Evolutionary conservation across 495 filamentous ascomycete genomes (phyloP).

Genomic region (Physcia stellaris): DNA sequence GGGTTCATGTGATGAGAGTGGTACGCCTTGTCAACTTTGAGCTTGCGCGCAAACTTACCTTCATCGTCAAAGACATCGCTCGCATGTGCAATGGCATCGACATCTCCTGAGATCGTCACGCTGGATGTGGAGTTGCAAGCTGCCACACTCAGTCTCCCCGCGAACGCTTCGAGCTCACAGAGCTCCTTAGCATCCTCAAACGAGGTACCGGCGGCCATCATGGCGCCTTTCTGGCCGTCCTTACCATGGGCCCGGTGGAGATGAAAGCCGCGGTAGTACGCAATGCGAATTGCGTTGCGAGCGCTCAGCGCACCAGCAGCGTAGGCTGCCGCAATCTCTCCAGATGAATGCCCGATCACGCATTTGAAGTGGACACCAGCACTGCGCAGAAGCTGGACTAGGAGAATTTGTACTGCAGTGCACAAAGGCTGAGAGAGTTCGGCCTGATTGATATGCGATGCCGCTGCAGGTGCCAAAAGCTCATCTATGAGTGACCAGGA

Average conservation of each 20-base stretch:
- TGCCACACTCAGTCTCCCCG: constrained; percentile 19
- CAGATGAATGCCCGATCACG: constrained; percentile 48
- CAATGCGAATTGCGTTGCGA: constrained; percentile 21
- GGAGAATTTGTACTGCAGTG: constrained; percentile 26
- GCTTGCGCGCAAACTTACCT: constrained; percentile 22
- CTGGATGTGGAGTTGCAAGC: constrained; percentile 23
- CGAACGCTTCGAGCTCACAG: constrained; percentile 20
- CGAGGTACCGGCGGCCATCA: constrained; percentile 22
- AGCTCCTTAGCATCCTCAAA: constrained; percentile 33
- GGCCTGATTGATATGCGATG: constrained; percentile 8
- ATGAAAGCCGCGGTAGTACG: constrained; percentile 25
- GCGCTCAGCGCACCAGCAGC: constrained; percentile 35
- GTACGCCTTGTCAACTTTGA: constrained; percentile 41
- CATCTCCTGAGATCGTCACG: constrained; percentile 27
- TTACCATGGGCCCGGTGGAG: neutral
- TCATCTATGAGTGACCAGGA: constrained; percentile 14
- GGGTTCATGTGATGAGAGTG: constrained; percentile 45
- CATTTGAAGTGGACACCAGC: constrained; percentile 37
- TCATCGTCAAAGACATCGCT: constrained; percentile 29
- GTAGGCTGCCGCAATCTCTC: constrained; percentile 52
- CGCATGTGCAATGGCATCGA: constrained; percentile 30
- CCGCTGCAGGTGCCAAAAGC: neutral
- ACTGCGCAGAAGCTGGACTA: constrained; percentile 40
- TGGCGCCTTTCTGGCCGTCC: constrained; percentile 10
- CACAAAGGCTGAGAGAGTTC: constrained; percentile 20